Evolutionary conservation across 2,329 filamentous ascomycete species (phyloP), one percentile per base, ranked within the genome.

Genomic region (Botrytis porri): DNA sequence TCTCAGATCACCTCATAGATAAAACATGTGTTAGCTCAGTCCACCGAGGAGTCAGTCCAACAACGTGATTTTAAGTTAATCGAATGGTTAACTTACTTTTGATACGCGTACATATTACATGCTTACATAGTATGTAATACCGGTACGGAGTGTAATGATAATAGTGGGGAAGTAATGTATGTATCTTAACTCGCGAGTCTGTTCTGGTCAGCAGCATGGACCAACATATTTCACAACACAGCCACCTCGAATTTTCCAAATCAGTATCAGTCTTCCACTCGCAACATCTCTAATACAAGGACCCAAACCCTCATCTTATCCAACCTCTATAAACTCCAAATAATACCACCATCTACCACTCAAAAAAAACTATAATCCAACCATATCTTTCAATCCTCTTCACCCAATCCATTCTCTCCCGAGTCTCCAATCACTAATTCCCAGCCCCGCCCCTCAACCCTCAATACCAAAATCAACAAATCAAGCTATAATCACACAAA

Each of bases 401-500:
- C 48, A 51, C 48, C 6, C 25, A 51, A 51, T n/a, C 25, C 48
- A n/a, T 51, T 51, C 48, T 51, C 25, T n/a, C n/a, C n/a, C n/a
- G n/a, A n/a, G n/a, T n/a, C n/a, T n/a, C n/a, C n/a, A n/a, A n/a
- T n/a, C n/a, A n/a, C n/a, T n/a, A n/a, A n/a, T n/a, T n/a, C n/a
- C 48, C 25, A n/a, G 48, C 48, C 45, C 48, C 48, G 48, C 25
- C 16, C 4, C 4, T 5, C 37, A 8, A 39, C 43, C 43, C 43
- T 45, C 18, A 20, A 45, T 48, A 25, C 48, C 4, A 51, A 5
- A 51, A 51, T n/a, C 48, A 51, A 51, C 48, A 51, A 51, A 51
- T n/a, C 48, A 0, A 51, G 48, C 48, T 75, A 18, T n/a, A 72
- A 57, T 77, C 72, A 48, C 74, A 32, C 74, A 75, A 6, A 60